Conservation (phyloP, 2,329 filamentous ascomycete genomes). For the Ophiostoma triangulosporum region DNA sequence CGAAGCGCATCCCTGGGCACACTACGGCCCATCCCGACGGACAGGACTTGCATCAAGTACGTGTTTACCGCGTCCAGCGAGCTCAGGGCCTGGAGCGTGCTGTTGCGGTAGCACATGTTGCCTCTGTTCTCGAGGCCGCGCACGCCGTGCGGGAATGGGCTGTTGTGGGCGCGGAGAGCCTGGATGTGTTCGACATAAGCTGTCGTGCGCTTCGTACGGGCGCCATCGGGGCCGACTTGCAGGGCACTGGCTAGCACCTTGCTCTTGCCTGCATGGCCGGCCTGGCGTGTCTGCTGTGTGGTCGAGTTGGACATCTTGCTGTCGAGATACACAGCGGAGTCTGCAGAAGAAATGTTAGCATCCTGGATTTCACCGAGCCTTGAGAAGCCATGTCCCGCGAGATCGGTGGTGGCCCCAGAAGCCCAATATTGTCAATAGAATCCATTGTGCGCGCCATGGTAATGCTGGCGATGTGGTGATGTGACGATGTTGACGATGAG, state of each 20-base stretch:
- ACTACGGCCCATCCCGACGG: conserved; percentile 23
- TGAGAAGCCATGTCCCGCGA: neutral
- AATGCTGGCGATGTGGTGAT: neutral
- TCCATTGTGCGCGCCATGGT: neutral
- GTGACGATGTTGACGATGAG: neutral
- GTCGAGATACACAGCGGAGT: conserved; percentile 15
- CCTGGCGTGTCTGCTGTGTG: neutral
- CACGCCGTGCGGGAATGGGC: conserved; percentile 27
- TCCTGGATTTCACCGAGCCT: neutral
- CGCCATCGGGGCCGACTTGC: conserved; percentile 20
- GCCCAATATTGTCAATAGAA: neutral
- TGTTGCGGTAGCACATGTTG: conserved; percentile 97
- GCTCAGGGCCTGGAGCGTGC: conserved; percentile 73
- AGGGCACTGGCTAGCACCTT: neutral
- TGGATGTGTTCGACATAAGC: too few relatives aligned
- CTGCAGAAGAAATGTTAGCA: conserved; percentile 9
- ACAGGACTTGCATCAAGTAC: conserved; percentile 38
- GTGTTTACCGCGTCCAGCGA: conserved; percentile 57
- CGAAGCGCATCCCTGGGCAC: conserved; percentile 21
- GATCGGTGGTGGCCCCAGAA: neutral
- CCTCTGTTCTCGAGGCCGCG: conserved; percentile 78
- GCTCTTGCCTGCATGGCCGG: neutral
- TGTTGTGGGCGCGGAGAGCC: too few relatives aligned
- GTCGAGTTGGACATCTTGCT: conserved; percentile 31
- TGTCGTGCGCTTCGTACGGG: conserved; percentile 11